These are phyloP conservation scores for Cymodocea nodosa DNA, from an alignment of 116 monocot genomes.

Conservation along the genomic window DNA sequence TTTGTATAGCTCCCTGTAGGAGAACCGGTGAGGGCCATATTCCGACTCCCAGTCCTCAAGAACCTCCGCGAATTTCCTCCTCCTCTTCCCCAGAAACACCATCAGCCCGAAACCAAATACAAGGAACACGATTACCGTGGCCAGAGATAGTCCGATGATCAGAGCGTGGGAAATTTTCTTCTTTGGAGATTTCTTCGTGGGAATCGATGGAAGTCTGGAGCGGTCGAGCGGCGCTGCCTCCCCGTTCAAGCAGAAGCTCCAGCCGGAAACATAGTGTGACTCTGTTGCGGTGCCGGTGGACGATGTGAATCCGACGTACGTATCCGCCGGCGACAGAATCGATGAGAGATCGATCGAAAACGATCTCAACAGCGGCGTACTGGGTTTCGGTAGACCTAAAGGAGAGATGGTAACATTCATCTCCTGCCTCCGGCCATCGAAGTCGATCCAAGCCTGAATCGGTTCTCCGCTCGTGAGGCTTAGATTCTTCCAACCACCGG, in stretches of 20 bases:
- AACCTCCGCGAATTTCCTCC: background rate
- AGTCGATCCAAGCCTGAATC: constrained; percentile 21
- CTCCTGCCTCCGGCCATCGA: background rate
- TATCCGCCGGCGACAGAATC: background rate
- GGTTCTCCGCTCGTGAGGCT: constrained; percentile 12
- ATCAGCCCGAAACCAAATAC: background rate
- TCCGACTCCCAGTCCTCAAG: constrained; percentile 8
- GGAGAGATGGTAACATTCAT: constrained; percentile 18
- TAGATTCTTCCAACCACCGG: background rate
- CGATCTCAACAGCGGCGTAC: constrained; percentile 5
- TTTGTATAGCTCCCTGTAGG: constrained; percentile 6
- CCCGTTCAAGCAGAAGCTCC: constrained; percentile 11
- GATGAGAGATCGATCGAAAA: background rate
- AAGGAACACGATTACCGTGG: background rate
- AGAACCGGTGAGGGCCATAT: constrained; percentile 3
- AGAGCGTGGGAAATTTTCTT: background rate
- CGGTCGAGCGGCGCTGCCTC: constrained; percentile 3
- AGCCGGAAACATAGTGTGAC: constrained; percentile 12
- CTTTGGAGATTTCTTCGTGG: background rate
- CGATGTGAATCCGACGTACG: constrained; percentile 21
- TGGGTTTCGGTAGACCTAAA: constrained; percentile 1
- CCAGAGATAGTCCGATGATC: background rate
- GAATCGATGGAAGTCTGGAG: background rate
- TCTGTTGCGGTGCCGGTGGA: background rate
- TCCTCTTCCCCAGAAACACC: background rate